Evolutionary conservation across 805 yeast species (phyloP).

Genomic region (Debaryomyces tyrocola): DNA sequence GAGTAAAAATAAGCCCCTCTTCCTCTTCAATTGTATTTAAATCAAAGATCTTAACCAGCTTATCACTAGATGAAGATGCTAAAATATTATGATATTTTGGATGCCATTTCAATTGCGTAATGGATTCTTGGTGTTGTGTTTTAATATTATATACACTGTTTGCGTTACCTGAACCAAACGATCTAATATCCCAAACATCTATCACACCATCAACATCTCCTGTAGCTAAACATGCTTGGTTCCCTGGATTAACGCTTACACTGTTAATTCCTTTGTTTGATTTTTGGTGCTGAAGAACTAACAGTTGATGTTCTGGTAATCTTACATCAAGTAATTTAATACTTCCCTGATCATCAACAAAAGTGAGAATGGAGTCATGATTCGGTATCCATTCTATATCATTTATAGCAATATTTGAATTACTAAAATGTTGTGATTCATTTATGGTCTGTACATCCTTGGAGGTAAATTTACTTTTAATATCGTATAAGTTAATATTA

Average conservation of each 20-base stretch:
- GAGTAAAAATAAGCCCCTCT: slow-evolving; percentile 53
- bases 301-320: slow-evolving; percentile 10
- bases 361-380: slow-evolving; percentile 60
- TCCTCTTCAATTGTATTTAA: slow-evolving; percentile 25
- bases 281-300: slow-evolving; percentile 6
- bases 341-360: slow-evolving; percentile 65
- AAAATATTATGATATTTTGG: slow-evolving; percentile 52
- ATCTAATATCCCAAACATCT: slow-evolving; percentile 66
- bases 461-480: slow-evolving; percentile 39
- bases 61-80: slow-evolving; percentile 67
- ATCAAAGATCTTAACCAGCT: slow-evolving; percentile 64
- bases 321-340: slow-evolving; percentile 58
- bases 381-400: slow-evolving; percentile 68
- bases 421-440: slow-evolving; percentile 11
- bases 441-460: slow-evolving; percentile 13
- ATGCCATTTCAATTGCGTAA: slow-evolving; percentile 76
- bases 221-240: slow-evolving; percentile 59
- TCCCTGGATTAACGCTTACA: slow-evolving; percentile 57
- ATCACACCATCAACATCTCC: slow-evolving; percentile 64
- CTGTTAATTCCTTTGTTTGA: slow-evolving; percentile 49
- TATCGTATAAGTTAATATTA: slow-evolving; percentile 64
- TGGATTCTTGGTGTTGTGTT: slow-evolving; percentile 49
- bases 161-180: slow-evolving; percentile 5
- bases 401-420: slow-evolving; percentile 55
- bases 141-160: slow-evolving; percentile 12